Conservation (phyloP, 2,329 filamentous ascomycete genomes). For the Penicillium brevicompactum region DNA sequence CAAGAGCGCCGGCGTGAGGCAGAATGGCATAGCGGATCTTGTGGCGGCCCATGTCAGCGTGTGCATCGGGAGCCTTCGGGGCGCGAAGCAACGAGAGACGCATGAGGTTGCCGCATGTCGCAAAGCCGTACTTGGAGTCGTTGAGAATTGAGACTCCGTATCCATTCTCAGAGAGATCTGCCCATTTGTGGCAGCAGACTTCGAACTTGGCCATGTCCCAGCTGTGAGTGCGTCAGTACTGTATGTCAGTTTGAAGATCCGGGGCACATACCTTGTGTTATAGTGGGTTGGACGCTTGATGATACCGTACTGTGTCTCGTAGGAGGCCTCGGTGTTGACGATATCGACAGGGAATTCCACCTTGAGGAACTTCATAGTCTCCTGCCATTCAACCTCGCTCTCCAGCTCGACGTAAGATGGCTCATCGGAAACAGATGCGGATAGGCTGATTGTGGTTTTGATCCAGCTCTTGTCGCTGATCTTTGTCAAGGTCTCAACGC, state of each 20-base stretch:
- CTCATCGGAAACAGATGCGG: conserved; percentile 65
- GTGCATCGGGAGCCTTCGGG: conserved; percentile 88
- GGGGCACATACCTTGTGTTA: conserved; percentile 74
- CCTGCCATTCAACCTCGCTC: conserved; percentile 93
- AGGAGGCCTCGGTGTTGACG: conserved; percentile 86
- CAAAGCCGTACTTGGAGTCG: conserved; percentile 95
- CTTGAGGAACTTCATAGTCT: conserved; percentile 97
- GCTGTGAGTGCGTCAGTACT: conserved; percentile 40
- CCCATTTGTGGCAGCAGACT: conserved; percentile 93
- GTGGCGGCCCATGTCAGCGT: conserved; percentile 92
- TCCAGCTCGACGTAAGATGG: conserved; percentile 75
- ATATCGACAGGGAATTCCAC: conserved; percentile 96
- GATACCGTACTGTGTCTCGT: conserved; percentile 93
- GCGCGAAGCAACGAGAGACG: conserved; percentile 81
- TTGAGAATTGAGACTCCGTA: conserved; percentile 94
- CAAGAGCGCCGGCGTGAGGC: conserved; percentile 75
- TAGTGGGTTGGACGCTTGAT: conserved; percentile 91
- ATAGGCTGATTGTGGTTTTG: conserved; percentile 80
- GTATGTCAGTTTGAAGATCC: neutral
- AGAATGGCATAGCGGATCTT: conserved; percentile 87
- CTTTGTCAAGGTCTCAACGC: conserved; percentile 78
- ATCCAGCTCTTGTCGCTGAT: conserved; percentile 87
- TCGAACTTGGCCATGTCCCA: conserved; percentile 99
- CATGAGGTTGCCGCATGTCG: conserved; percentile 86
- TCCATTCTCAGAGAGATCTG: conserved; percentile 81